Evolutionary conservation across 352 stramenopile genomes (phyloP).

Genomic region (Pythium graminicola): DNA sequence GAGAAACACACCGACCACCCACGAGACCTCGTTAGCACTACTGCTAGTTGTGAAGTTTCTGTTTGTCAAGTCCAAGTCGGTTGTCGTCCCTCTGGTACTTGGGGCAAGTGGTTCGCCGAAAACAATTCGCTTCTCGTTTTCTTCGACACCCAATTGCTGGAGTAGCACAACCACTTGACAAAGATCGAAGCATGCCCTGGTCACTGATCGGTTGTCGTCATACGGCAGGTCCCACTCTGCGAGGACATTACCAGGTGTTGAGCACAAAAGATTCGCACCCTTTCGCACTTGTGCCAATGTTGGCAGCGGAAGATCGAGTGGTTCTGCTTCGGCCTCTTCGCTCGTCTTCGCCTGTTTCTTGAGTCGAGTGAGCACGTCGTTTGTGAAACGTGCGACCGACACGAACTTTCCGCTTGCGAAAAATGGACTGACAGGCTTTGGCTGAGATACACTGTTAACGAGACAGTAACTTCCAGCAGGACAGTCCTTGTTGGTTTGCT

Average conservation of each 20-base stretch:
- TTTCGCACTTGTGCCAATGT: constrained; percentile 29
- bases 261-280: constrained; percentile 37
- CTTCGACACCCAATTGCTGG: constrained; percentile 42
- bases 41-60: constrained; percentile 12
- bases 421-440: constrained; percentile 34
- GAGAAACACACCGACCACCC: constrained; percentile 64
- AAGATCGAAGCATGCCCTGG: constrained; percentile 46
- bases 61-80: constrained; percentile 11
- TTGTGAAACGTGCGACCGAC: constrained; percentile 19
- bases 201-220: constrained; percentile 18
- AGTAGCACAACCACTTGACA: constrained; percentile 61
- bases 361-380: constrained; percentile 29
- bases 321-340: constrained; percentile 1
- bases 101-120: constrained; percentile 48
- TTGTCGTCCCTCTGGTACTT: constrained; percentile 14
- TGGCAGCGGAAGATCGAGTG: constrained; percentile 42
- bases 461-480: constrained; percentile 46
- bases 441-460: constrained; percentile 39
- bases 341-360: constrained; percentile 8
- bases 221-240: constrained; percentile 13
- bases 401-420: constrained; percentile 42
- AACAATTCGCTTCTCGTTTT: constrained; percentile 43
- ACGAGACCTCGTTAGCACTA: constrained; percentile 34
- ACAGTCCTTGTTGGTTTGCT: constrained; percentile 46
- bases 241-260: constrained; percentile 1